A percentile compares a stretch with the other conserved stretches of the same genome.
These are phyloP conservation scores for Salix viminalis DNA, from an alignment of 345 rosid genomes.

Conservation along the genomic window DNA sequence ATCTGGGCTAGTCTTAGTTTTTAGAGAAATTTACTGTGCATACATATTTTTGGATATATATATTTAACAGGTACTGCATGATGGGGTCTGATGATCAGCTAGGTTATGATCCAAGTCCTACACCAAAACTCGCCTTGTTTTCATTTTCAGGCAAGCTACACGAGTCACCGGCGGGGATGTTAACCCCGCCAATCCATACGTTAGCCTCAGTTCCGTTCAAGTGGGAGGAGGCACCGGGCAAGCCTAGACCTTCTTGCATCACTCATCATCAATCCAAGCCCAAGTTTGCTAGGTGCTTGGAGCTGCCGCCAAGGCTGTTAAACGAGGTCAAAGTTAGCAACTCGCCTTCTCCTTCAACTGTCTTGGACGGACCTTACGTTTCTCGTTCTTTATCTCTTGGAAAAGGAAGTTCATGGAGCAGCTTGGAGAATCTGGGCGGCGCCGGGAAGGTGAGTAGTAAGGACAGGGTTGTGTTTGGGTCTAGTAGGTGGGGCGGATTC, in stretches of 20 bases:
- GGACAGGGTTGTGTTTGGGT: slow-evolving; percentile 34
- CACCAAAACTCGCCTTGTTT: slow-evolving; percentile 51
- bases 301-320: slow-evolving; percentile 67
- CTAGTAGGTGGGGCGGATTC: slow-evolving; percentile 49
- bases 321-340: slow-evolving; percentile 24
- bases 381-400: background rate
- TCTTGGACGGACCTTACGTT: slow-evolving; percentile 50
- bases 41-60: background rate
- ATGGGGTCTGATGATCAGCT: background rate
- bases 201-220: slow-evolving; percentile 65
- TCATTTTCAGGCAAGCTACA: slow-evolving; percentile 42
- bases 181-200: slow-evolving; percentile 59
- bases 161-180: slow-evolving; percentile 40
- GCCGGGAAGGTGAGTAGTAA: slow-evolving; percentile 22
- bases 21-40: background rate
- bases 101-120: slow-evolving; percentile 8
- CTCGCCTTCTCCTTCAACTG: slow-evolving; percentile 50
- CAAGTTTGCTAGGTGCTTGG: slow-evolving; percentile 34
- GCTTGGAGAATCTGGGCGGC: slow-evolving; percentile 12
- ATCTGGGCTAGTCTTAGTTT: background rate
- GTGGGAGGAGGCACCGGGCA: slow-evolving; percentile 96
- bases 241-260: slow-evolving; percentile 40
- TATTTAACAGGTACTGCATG: background rate
- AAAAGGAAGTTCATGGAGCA: background rate
- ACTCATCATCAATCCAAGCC: slow-evolving; percentile 22